phyloP scores from a whole-genome alignment of 768 basidiomycete genomes.

The Suillus subaureus region DNA sequence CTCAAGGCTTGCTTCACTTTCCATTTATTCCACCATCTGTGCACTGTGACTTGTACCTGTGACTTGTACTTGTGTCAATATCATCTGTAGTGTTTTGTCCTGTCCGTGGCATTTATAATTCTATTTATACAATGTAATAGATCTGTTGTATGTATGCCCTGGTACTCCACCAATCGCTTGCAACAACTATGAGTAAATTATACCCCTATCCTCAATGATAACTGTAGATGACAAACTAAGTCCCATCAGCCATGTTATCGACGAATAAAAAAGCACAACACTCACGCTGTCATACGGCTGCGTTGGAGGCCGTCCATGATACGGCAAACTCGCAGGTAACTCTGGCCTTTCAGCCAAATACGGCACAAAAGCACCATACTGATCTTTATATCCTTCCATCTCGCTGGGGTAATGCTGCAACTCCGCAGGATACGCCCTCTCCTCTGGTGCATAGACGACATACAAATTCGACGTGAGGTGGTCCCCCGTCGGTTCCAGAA shows the following conservation, averaged over 20 bases:
- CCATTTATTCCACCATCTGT: not conserved
- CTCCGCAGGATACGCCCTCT: constrained; percentile 59
- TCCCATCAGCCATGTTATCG: not conserved
- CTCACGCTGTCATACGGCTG: constrained; percentile 59
- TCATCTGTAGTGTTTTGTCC: constrained; percentile 8
- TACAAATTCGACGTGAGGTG: constrained; percentile 57
- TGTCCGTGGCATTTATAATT: constrained; percentile 22
- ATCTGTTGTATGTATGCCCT: not conserved
- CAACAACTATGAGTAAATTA: constrained; percentile 1
- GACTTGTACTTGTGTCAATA: constrained; percentile 16
- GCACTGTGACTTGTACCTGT: not conserved
- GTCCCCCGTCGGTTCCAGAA: constrained; percentile 82
- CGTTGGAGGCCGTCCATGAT: constrained; percentile 51
- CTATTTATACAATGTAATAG: constrained; percentile 23
- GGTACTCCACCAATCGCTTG: not conserved
- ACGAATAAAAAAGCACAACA: constrained; percentile 8
- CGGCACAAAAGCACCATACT: constrained; percentile 43
- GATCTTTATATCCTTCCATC: constrained; percentile 57
- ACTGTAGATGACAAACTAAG: constrained; percentile 44
- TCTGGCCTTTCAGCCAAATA: constrained; percentile 53
- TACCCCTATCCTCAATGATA: constrained; percentile 24
- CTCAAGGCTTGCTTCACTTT: constrained; percentile 7
- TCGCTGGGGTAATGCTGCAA: constrained; percentile 60
- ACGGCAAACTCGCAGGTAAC: constrained; percentile 63
- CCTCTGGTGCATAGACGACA: constrained; percentile 67